Evolutionary conservation across 129 eudicot genomes (phyloP).

Genomic region (Escallonia herrerae): DNA sequence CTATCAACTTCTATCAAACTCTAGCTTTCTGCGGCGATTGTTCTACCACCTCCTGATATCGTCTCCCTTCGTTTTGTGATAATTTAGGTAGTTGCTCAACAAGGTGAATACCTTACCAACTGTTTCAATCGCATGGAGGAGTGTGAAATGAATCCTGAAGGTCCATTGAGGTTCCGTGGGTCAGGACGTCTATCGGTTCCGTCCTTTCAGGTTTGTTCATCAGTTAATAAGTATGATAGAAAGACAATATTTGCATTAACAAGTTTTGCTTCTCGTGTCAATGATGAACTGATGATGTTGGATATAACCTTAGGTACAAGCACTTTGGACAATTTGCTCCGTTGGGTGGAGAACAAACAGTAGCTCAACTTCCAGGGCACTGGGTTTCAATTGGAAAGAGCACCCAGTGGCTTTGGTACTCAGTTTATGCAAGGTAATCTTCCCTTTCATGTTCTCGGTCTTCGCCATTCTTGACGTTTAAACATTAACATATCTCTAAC

Average conservation of each 20-base stretch:
- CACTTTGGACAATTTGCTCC: conserved; percentile 90
- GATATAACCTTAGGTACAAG: conserved; percentile 44
- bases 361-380: conserved; percentile 81
- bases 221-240: not conserved
- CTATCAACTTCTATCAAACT: not conserved
- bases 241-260: not conserved
- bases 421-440: conserved; percentile 75
- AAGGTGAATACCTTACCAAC: conserved; percentile 60
- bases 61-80: not conserved
- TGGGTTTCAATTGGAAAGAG: conserved; percentile 79
- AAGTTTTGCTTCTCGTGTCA: too few species aligned
- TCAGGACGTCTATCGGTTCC: conserved; percentile 67
- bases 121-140: conserved; percentile 70
- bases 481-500: not conserved
- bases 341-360: conserved; percentile 78
- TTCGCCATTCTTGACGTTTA: not conserved
- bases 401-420: conserved; percentile 90
- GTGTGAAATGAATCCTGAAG: conserved; percentile 72
- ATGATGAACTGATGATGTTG: not conserved
- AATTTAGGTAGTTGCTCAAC: conserved; percentile 76
- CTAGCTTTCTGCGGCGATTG: not conserved
- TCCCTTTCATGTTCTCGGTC: too few species aligned
- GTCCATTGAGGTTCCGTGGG: conserved; percentile 70
- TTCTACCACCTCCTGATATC: not conserved
- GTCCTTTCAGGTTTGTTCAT: conserved; percentile 56